Evolutionary conservation across 2,329 filamentous ascomycete genomes (phyloP), one percentile per base, ranked within the genome.

Genomic region (Seiridium unicorne): DNA sequence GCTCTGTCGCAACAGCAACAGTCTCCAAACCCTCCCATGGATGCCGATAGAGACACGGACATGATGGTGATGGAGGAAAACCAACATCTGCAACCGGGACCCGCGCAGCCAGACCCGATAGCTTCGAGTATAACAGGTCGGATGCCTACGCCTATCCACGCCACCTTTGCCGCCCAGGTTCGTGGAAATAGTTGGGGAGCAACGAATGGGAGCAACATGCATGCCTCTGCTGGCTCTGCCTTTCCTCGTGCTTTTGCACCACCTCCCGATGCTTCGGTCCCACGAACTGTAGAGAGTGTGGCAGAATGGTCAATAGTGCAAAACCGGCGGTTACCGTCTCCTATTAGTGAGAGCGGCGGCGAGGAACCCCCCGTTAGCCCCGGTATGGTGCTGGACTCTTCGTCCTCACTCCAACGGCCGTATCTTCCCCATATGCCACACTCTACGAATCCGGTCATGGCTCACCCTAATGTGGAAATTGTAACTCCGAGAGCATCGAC

Each of bases 71-170:
- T 31, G 10, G 57, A 59, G 44, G 47, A 36, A 7, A 34, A 2
- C 58, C 76, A 80, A 61, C 70, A 68, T 13, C 62, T 73, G n/a
- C 67, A 69, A 2, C 69, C 74, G 0, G 72, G 67, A 3, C 61
- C 69, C 3, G 67, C 68, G 13, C 75, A 76, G 34, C 70, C 69
- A 3, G 72, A 76, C 40, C 64, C 64, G 7, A 53, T 68, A 36
- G 69, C 67, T 7, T 59, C 72, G n/a, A 74, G 68, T 60, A 66
- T 74, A 51, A 75, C 75, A 26, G 77, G 78, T 60, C 82, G 84
- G 53, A 80, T 86, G 71, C 84, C 84, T 2, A 86, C 84, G 2
- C 84, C 84, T 2, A 85, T 86, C n/a, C 80, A 86, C 64, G 81
- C 81, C 61, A 83, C 74, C 55, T 87, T 87, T 66, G 80, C 82